Evolutionary conservation across 768 basidiomycete species (phyloP).

Genomic region (Termitomyces sp.): DNA sequence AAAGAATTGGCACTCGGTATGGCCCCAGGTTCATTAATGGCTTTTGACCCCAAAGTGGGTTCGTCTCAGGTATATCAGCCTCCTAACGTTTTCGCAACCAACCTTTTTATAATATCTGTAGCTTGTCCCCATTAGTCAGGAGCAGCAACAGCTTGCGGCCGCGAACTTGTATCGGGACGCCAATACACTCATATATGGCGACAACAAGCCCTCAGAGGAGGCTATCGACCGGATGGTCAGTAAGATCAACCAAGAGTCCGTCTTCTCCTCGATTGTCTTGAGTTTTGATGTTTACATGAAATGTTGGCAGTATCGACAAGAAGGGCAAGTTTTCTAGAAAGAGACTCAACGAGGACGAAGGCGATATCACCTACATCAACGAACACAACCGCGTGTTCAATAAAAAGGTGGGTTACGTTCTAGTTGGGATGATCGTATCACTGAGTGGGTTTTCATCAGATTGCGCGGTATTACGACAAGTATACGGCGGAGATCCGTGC

Average conservation of each 20-base stretch:
- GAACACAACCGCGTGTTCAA: constrained; percentile 97
- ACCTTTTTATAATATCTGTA: constrained; percentile 19
- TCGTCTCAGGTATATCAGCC: constrained; percentile 31
- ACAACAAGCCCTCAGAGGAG: constrained; percentile 93
- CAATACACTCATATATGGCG: constrained; percentile 89
- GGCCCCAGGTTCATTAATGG: constrained; percentile 62
- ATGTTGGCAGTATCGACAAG: constrained; percentile 68
- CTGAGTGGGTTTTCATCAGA: constrained; percentile 36
- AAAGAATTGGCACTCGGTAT: constrained; percentile 82
- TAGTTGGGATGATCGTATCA: not conserved
- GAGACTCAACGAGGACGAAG: constrained; percentile 84
- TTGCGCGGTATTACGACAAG: constrained; percentile 94
- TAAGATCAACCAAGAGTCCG: constrained; percentile 93
- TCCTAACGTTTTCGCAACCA: not conserved
- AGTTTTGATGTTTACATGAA: constrained; percentile 2
- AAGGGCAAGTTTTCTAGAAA: constrained; percentile 88
- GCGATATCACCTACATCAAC: constrained; percentile 99
- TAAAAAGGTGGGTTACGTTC: constrained; percentile 64
- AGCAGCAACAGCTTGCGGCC: constrained; percentile 67
- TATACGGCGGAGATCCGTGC: constrained; percentile 95
- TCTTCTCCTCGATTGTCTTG: constrained; percentile 15
- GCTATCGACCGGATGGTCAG: constrained; percentile 88
- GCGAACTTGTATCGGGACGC: constrained; percentile 92
- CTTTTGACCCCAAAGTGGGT: constrained; percentile 49
- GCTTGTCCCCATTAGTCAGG: constrained; percentile 49